phyloP scores from a whole-genome alignment of 495 filamentous ascomycete species.

The Oidiodendron maius region DNA sequence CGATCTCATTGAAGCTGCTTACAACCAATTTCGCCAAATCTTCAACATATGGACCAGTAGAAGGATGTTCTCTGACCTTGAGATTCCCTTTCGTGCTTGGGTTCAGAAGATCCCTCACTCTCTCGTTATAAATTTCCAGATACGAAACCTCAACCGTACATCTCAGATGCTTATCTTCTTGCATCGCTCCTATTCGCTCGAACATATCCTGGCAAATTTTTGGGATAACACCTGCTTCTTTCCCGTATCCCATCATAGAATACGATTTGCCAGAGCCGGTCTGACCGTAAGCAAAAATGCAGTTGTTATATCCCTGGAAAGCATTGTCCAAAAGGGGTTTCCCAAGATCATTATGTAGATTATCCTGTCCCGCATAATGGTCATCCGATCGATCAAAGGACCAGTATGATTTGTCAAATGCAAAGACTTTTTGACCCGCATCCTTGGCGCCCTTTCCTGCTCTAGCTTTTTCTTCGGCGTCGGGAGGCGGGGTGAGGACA shows the following conservation, averaged over 20 bases:
- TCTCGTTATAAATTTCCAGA: slow-evolving; percentile 98
- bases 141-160: slow-evolving; percentile 98
- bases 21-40: slow-evolving; percentile 97
- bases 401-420: slow-evolving; percentile 97
- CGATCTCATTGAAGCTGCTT: slow-evolving; percentile 91
- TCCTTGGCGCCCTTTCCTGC: slow-evolving; percentile 63
- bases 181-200: slow-evolving; percentile 68
- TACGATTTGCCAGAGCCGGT: slow-evolving; percentile 98
- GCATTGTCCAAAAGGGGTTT: slow-evolving; percentile 94
- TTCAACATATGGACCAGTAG: slow-evolving; percentile 95
- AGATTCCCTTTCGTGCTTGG: slow-evolving; percentile 94
- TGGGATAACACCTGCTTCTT: slow-evolving; percentile 96
- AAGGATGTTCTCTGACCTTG: slow-evolving; percentile 95
- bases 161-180: slow-evolving; percentile 70
- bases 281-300: slow-evolving; percentile 99
- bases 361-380: slow-evolving; percentile 85
- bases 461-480: slow-evolving; percentile 45
- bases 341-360: slow-evolving; percentile 83
- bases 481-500: slow-evolving; percentile 70
- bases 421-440: slow-evolving; percentile 74
- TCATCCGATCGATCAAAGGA: slow-evolving; percentile 80
- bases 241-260: slow-evolving; percentile 99
- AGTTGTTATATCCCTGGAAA: slow-evolving; percentile 98
- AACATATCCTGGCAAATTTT: slow-evolving; percentile 98
- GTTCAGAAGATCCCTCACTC: slow-evolving; percentile 93